Conservation (phyloP, 2,329 filamentous ascomycete species). For the Phoma sp. region DNA sequence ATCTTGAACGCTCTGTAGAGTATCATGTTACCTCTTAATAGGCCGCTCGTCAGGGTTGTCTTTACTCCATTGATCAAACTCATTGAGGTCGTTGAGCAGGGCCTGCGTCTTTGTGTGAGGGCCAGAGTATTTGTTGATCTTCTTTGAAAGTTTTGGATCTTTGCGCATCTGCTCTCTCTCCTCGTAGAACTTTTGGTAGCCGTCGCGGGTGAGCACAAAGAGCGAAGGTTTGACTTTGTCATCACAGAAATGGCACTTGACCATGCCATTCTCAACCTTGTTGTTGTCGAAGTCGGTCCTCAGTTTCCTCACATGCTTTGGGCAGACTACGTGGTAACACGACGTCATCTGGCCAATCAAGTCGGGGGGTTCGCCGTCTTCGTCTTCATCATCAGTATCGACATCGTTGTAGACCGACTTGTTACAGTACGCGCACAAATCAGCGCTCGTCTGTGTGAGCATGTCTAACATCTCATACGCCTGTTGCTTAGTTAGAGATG, state of each 20-base stretch:
- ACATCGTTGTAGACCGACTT: slow-evolving; percentile 50
- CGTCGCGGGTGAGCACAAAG: slow-evolving; percentile 70
- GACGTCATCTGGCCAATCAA: slow-evolving; percentile 80
- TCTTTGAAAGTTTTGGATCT: slow-evolving; percentile 63
- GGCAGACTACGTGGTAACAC: slow-evolving; percentile 86
- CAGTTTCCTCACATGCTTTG: slow-evolving; percentile 70
- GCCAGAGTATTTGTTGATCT: slow-evolving; percentile 73
- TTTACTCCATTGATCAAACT: slow-evolving; percentile 67
- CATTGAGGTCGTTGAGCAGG: slow-evolving; percentile 74
- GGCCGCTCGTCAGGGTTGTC: slow-evolving; percentile 70
- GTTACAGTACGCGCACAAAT: slow-evolving; percentile 69
- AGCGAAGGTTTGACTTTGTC: slow-evolving; percentile 67
- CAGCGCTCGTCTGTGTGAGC: slow-evolving; percentile 80
- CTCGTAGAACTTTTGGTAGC: slow-evolving; percentile 57
- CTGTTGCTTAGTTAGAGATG: slow-evolving; percentile 68
- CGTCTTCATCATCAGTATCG: slow-evolving; percentile 43
- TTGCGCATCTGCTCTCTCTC: slow-evolving; percentile 62
- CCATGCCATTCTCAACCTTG: slow-evolving; percentile 52
- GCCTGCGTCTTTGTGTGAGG: slow-evolving; percentile 92
- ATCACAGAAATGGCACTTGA: slow-evolving; percentile 73
- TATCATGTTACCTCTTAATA: slow-evolving; percentile 67
- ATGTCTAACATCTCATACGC: slow-evolving; percentile 86
- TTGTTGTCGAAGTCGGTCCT: slow-evolving; percentile 58
- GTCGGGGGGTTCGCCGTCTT: slow-evolving; percentile 62
- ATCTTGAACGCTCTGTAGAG: background rate